Base-by-base conservation (phyloP, 1,284 basidiomycete species). In the Leccinum glutinopallens region DNA sequence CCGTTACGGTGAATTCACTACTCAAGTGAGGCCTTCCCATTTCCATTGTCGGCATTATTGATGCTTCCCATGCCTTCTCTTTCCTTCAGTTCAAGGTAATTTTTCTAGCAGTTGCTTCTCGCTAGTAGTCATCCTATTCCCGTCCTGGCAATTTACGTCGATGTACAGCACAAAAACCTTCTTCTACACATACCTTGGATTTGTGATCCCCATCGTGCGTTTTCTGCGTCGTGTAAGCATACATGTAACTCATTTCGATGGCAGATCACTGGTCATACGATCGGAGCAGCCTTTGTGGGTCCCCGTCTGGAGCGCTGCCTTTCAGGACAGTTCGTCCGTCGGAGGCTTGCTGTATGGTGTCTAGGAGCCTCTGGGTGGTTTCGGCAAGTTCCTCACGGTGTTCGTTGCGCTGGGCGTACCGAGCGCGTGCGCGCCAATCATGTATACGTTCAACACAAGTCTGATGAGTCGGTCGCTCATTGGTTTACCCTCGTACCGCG, bases 401-500 rank as follows among this genome's bases (percentile, higher is more conserved):
- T 68, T 84, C 29, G 75, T 83, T 33, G 78, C 81, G 5, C 69
- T 85, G 63, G 82, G 80, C 10, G 77, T 84, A n/a, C 80, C 85
- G 0, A 83, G 84, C 55, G 80, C 83, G 12, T 82, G 88, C 68
- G 91, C 88, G 12, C 88, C 89, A 3, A 88, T 84, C 15, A 90
- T 93, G 84, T 93, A 93, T 73, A 88, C 87, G 3, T 90, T 89
- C 69, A 88, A 89, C 22, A 84, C 87, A 56, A 89, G 87, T 66
- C 83, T 91, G 68, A 90, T 92, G 25, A 25, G 84, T 83, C 90
- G 10, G 79, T 91, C 19, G 64, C 86, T 33, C 61, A 46, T 41
- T 69, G 69, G 68, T 83, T 86, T 65, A 76, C 80, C 19, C 75
- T 78, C 43, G 79, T 94, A 4, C 93, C 93, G 3, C 82, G 92